Conservation (phyloP, 2,329 filamentous ascomycete species). For the Pseudogymnoascus sp. region DNA sequence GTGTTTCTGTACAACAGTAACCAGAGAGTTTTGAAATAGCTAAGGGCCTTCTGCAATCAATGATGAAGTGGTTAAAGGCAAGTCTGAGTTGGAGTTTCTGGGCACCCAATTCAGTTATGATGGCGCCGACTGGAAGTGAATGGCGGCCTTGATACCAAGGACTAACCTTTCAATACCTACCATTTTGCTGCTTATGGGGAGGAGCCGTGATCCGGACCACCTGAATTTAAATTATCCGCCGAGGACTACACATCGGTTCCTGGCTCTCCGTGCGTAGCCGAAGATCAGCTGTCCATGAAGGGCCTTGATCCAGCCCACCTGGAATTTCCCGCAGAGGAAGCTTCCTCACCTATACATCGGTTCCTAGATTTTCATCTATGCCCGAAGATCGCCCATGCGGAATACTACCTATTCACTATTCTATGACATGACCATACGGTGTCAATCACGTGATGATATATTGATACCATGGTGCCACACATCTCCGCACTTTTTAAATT, state of each 20-base stretch:
- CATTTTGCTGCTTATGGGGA: background rate
- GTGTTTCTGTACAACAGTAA: constrained; percentile 44
- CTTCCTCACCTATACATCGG: background rate
- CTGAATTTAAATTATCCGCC: constrained; percentile 4
- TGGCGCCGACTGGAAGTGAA: background rate
- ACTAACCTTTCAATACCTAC: background rate
- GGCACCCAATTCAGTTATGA: background rate
- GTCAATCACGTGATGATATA: background rate
- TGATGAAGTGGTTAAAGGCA: constrained; percentile 49
- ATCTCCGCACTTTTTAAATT: constrained; percentile 9
- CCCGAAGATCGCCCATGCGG: background rate
- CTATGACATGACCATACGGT: background rate
- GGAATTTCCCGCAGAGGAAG: background rate
- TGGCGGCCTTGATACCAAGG: constrained; percentile 2
- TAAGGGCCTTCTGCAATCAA: constrained; percentile 18
- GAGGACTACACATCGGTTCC: background rate
- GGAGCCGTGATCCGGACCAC: background rate
- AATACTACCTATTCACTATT: background rate
- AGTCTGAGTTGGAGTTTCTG: constrained; percentile 50
- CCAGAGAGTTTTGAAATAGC: constrained; percentile 23
- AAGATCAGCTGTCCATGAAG: background rate
- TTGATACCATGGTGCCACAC: background rate
- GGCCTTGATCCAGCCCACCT: background rate
- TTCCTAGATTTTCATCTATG: background rate
- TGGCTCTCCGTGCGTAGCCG: background rate